Conservation (phyloP, 495 filamentous ascomycete species). For the Mytilinidion resinicola region DNA sequence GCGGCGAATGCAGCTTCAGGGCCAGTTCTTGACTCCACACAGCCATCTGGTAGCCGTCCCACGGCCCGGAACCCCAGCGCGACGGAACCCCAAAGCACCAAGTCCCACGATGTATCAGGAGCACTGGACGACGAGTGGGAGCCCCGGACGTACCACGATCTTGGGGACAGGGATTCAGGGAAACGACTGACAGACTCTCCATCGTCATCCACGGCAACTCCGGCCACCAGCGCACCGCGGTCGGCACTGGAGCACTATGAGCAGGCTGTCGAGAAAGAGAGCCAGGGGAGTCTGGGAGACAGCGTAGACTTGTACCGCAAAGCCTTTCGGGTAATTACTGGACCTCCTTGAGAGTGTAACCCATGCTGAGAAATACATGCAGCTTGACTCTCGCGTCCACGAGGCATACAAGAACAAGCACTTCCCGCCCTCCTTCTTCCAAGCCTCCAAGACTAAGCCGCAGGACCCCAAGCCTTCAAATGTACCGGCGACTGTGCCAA, state of each 20-base stretch:
- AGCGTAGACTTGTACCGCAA: slow-evolving; percentile 84
- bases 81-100: slow-evolving; percentile 12
- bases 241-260: slow-evolving; percentile 93
- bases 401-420: slow-evolving; percentile 83
- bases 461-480: slow-evolving; percentile 47
- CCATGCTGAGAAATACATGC: slow-evolving; percentile 11
- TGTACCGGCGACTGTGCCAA: slow-evolving; percentile 47
- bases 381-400: slow-evolving; percentile 82
- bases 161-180: slow-evolving; percentile 40
- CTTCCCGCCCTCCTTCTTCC: slow-evolving; percentile 59
- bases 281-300: slow-evolving; percentile 77
- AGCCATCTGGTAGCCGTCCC: slow-evolving; percentile 15
- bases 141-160: slow-evolving; percentile 41
- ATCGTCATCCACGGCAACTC: slow-evolving; percentile 19
- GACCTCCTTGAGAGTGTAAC: background rate
- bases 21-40: slow-evolving; percentile 10
- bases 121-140: slow-evolving; percentile 37
- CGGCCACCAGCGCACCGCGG: slow-evolving; percentile 47
- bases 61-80: background rate
- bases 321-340: slow-evolving; percentile 62
- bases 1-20: slow-evolving; percentile 24
- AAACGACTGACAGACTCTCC: slow-evolving; percentile 39
- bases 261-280: slow-evolving; percentile 81
- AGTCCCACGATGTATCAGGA: slow-evolving; percentile 14
- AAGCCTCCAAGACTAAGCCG: slow-evolving; percentile 43